These are phyloP conservation scores for Dryadomyces quercivorus DNA, from an alignment of 2,329 filamentous ascomycete genomes.

Conservation along the genomic window DNA sequence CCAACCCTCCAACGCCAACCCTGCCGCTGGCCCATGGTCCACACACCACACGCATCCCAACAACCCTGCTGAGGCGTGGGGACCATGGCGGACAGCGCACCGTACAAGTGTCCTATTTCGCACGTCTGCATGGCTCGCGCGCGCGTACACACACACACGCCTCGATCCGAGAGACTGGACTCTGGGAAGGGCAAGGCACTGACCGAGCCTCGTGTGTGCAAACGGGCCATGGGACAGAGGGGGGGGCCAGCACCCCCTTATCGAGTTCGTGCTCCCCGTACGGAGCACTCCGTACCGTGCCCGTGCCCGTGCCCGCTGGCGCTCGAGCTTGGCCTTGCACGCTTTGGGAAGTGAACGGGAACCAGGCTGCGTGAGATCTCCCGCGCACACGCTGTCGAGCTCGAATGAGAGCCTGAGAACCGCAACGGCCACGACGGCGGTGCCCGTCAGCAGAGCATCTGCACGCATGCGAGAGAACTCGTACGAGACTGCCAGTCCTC, in stretches of 20 bases:
- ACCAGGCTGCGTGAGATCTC: no score
- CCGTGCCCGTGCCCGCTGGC: no score
- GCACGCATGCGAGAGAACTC: background rate
- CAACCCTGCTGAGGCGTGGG: background rate
- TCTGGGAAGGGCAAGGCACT: background rate
- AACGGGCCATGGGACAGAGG: background rate
- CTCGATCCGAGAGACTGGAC: background rate
- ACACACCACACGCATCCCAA: no score
- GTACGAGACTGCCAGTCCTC: background rate
- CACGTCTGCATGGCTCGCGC: conserved; percentile 1
- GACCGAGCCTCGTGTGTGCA: background rate
- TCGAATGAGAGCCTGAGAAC: no score
- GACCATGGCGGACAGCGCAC: background rate
- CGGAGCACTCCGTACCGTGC: background rate
- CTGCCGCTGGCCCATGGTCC: background rate
- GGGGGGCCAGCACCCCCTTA: background rate
- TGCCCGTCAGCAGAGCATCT: background rate
- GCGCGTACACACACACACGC: background rate
- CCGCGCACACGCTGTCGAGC: no score
- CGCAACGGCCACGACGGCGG: no score
- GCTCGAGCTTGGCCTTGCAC: no score
- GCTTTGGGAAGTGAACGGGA: no score
- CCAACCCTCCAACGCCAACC: no score
- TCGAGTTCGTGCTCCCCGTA: background rate
- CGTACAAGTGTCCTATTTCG: background rate